Base-by-base conservation (phyloP, 2,329 filamentous ascomycete species). In the Sarocladiaceae sp. region DNA sequence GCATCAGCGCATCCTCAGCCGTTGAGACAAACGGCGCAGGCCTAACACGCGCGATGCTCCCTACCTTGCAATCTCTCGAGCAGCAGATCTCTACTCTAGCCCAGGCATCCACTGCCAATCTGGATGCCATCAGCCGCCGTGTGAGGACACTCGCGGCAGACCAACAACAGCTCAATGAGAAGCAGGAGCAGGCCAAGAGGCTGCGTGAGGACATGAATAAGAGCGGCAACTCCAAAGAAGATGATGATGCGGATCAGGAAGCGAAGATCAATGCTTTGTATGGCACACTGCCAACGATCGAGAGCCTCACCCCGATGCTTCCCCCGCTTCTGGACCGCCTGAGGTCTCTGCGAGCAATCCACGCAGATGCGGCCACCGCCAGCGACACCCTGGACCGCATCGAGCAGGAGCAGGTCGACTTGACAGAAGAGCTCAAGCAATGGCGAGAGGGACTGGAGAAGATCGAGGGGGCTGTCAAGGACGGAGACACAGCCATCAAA, bases 201-300 rank as follows among this genome's bases (percentile, higher is more conserved):
- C 72, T 80, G 1, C 73, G 82, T 49, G 81, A 83, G 45, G 74
- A 77, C 21, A 65, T 82, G 18, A 69, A 70, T 11, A 64, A 68
- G 24, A 69, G 71, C 15, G 45, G 44, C 10, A 62, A 76, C 24
- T 69, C 70, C 9, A 63, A 68, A 23, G 69, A 71, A 15, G 45
- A 34, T 7, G 62, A 76, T 46, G 72, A 83, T 50, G 68, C 74
- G 7, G 88, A 95, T 54, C 85, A 94, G 55, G 76, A 82, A 32
- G 76, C 86, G 44, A 95, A 95, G 61, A 85, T 98, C 60, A 93
- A 95, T 52, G 87, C 90, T 2, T 76, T 98, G 4, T 96, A 96
- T 63, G 85, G 86, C 1, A 87, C 88, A 3, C 70, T 98, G 13
- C 84, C 89, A 1, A 93, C 88, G 0, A 93, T 98, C 47, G 89